These are phyloP conservation scores for Gossypium schwendimanii DNA, from an alignment of 441 rosid genomes.

Conservation along the genomic window DNA sequence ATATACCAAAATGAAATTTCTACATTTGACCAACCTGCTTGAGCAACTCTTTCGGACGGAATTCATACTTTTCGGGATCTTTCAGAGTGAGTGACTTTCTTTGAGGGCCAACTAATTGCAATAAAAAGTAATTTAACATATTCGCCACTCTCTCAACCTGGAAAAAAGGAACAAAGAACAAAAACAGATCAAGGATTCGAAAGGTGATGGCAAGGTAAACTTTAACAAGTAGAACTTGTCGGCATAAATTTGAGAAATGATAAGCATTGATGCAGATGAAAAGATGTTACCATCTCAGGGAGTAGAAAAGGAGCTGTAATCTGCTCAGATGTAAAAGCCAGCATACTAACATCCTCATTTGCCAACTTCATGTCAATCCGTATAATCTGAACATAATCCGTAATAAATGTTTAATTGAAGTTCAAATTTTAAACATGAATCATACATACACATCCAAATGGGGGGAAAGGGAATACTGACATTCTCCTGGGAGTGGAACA, in stretches of 20 bases:
- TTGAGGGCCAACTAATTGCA: constrained; percentile 98
- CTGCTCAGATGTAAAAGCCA: constrained; percentile 91
- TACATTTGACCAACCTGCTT: constrained; percentile 58
- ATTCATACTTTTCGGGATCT: constrained; percentile 96
- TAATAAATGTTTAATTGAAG: background rate
- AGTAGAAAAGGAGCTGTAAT: constrained; percentile 92
- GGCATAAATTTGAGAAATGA: background rate
- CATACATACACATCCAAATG: background rate
- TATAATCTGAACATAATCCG: constrained; percentile 53
- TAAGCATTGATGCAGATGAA: constrained; percentile 4
- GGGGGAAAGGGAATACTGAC: constrained; percentile 34
- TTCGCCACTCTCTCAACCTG: constrained; percentile 97
- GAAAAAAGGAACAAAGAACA: constrained; percentile 5
- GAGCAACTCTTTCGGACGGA: constrained; percentile 88
- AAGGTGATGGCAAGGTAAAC: background rate
- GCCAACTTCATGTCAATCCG: constrained; percentile 96
- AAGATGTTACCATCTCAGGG: constrained; percentile 80
- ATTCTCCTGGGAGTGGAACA: constrained; percentile 91
- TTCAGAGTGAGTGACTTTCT: constrained; percentile 82
- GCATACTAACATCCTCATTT: constrained; percentile 93
- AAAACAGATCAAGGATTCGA: constrained; percentile 1
- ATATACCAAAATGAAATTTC: constrained; percentile 4
- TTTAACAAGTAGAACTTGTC: background rate
- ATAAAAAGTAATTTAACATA: constrained; percentile 94
- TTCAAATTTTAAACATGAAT: background rate